These are phyloP conservation scores for Medicago ruthenica DNA, from an alignment of 306 rosid genomes.

Conservation along the genomic window DNA sequence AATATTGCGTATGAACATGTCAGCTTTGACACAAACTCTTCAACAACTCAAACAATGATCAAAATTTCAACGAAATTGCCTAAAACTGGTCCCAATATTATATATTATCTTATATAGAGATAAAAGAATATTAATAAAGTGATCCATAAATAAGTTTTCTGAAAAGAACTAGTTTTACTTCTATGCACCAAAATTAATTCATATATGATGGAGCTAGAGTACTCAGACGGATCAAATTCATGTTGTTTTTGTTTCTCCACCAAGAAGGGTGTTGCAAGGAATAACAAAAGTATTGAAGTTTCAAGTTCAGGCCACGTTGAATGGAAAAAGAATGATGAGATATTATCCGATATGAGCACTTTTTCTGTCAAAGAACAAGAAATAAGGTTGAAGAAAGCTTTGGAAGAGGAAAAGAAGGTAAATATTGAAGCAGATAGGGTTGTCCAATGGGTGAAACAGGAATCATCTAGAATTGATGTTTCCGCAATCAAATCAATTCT, in stretches of 20 bases:
- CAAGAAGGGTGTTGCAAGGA: slow-evolving; percentile 39
- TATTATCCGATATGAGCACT: slow-evolving; percentile 62
- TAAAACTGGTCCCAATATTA: slow-evolving; percentile 34
- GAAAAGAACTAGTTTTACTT: neutral
- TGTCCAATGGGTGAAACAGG: slow-evolving; percentile 61
- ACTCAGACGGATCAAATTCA: slow-evolving; percentile 32
- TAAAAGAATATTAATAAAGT: neutral
- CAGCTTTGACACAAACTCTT: slow-evolving; percentile 29
- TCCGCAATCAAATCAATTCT: slow-evolving; percentile 41
- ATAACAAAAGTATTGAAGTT: neutral
- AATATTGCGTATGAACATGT: neutral
- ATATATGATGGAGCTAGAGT: slow-evolving; percentile 48
- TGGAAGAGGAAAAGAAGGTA: slow-evolving; percentile 57
- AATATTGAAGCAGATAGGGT: slow-evolving; percentile 57
- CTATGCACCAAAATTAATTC: neutral
- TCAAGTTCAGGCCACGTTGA: slow-evolving; percentile 24
- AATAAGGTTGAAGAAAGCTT: slow-evolving; percentile 60
- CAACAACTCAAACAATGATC: slow-evolving; percentile 21
- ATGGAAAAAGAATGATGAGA: slow-evolving; percentile 52
- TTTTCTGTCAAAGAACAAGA: slow-evolving; percentile 65
- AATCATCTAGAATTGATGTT: slow-evolving; percentile 59
- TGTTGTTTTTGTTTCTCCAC: slow-evolving; percentile 61
- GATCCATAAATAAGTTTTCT: neutral
- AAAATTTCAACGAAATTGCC: slow-evolving; percentile 1
- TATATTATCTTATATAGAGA: neutral